Conservation (phyloP, 169 alveolate species). For the Cryptosporidium canis region DNA sequence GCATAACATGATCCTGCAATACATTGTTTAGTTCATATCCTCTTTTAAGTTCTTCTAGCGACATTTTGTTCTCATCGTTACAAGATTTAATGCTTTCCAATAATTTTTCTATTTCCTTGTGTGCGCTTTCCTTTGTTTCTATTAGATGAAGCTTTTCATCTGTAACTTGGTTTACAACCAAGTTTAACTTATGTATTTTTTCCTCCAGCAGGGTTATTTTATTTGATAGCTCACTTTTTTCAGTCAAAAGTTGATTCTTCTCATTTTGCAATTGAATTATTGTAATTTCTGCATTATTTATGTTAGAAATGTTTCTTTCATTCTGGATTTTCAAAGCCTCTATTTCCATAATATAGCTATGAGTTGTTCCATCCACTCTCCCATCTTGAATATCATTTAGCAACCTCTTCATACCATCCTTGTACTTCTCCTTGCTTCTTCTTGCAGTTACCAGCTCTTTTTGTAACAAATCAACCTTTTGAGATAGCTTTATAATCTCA, state of each 20-base stretch:
- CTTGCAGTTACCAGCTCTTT: conserved; percentile 26
- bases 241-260: background rate
- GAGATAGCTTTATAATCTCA: conserved; percentile 47
- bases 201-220: conserved; percentile 33
- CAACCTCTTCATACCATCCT: conserved; percentile 58
- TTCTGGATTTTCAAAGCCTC: conserved; percentile 41
- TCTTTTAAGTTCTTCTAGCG: conserved; percentile 59
- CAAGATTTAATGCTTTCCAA: conserved; percentile 43
- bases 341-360: conserved; percentile 38
- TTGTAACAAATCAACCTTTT: conserved; percentile 53
- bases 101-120: conserved; percentile 30
- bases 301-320: conserved; percentile 24
- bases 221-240: background rate
- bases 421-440: conserved; percentile 53
- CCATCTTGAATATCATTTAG: conserved; percentile 49
- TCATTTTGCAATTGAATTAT: conserved; percentile 58
- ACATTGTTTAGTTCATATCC: conserved; percentile 53
- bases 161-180: conserved; percentile 61
- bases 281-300: conserved; percentile 30
- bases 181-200: conserved; percentile 29
- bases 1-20: conserved; percentile 53
- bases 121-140: conserved; percentile 13
- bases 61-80: conserved; percentile 57
- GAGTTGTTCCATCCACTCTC: conserved; percentile 47
- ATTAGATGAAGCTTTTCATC: conserved; percentile 46